Evolutionary conservation across 495 filamentous ascomycete genomes (phyloP).

Genomic region (Schizothecium vesticola): DNA sequence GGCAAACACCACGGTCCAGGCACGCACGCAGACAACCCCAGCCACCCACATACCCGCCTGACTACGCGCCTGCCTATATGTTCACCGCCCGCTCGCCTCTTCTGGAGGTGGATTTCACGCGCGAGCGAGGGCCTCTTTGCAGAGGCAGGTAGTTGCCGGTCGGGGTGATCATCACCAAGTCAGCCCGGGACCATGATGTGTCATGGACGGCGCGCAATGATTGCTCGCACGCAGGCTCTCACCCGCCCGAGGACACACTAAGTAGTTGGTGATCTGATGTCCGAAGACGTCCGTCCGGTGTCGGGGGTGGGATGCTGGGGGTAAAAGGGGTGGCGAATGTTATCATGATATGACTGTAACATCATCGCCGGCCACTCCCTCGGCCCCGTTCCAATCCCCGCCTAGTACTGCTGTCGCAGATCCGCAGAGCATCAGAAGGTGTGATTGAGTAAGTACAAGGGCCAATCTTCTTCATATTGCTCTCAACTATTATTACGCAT

Average conservation of each 20-base stretch:
- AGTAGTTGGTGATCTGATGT: too few species aligned
- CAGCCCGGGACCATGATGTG: too few species aligned
- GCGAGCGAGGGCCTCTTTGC: neutral
- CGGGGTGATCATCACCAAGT: neutral
- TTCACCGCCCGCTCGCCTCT: too few species aligned
- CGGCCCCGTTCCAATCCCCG: too few species aligned
- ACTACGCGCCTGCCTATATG: neutral
- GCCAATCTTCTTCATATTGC: neutral
- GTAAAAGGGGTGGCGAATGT: neutral
- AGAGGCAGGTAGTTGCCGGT: neutral
- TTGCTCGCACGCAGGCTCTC: too few species aligned
- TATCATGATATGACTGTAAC: neutral
- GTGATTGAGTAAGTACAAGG: neutral
- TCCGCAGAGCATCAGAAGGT: neutral
- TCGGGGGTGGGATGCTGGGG: neutral
- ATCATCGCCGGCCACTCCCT: neutral
- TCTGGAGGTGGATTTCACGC: neutral
- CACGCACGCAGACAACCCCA: neutral
- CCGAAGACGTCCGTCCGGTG: neutral
- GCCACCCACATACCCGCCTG: neutral
- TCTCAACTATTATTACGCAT: neutral
- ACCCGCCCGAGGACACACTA: too few species aligned
- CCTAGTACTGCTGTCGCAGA: neutral
- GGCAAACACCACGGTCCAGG: neutral
- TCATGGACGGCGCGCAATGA: too few species aligned